Evolutionary conservation across 2,329 filamentous ascomycete species (phyloP).

Genomic region (Podosphaera xanthii): DNA sequence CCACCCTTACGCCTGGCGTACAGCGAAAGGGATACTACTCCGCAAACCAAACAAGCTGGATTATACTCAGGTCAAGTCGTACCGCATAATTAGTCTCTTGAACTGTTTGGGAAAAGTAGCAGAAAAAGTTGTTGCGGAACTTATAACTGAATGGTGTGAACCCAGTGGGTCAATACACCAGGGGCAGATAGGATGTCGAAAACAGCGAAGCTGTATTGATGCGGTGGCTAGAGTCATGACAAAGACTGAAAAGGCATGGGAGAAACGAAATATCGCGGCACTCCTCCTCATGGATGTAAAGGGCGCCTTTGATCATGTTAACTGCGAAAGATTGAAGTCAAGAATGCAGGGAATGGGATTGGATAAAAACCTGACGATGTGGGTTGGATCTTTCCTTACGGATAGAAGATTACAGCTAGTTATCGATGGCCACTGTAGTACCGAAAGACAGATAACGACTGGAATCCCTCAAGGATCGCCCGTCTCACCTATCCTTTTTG

Average conservation of each 20-base stretch:
- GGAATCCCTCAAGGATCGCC: background rate
- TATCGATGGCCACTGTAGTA: background rate
- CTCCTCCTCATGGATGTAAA: background rate
- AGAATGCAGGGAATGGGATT: background rate
- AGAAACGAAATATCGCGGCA: background rate
- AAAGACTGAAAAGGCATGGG: background rate
- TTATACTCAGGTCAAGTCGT: background rate
- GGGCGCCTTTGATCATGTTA: background rate
- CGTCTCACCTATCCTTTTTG: background rate
- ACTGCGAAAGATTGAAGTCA: background rate
- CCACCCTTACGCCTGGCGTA: background rate
- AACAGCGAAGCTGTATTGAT: background rate
- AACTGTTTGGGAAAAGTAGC: background rate
- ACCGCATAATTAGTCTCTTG: background rate
- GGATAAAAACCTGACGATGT: background rate
- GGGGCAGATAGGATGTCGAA: background rate
- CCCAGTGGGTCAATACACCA: background rate
- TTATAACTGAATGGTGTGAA: background rate
- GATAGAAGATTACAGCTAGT: background rate
- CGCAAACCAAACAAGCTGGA: background rate
- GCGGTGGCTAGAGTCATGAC: background rate
- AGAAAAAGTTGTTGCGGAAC: background rate
- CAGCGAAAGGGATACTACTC: background rate
- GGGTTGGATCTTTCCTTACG: background rate
- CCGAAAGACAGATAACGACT: background rate